Base-by-base conservation (phyloP, 176 grass and related monocot species). In the Carex parvula region DNA sequence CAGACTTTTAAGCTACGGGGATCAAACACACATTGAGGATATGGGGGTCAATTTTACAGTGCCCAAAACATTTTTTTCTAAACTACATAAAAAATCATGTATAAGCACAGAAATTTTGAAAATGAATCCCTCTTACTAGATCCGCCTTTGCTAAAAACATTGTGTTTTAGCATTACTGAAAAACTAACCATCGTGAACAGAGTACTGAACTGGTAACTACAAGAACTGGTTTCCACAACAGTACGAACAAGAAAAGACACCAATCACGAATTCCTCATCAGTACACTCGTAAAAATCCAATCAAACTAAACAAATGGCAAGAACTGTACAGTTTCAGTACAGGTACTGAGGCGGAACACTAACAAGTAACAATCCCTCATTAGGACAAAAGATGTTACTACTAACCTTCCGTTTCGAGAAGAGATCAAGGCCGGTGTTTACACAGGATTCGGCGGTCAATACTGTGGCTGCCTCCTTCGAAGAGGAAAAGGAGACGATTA, bases 391-490 rank as follows among this genome's bases (percentile, higher is more conserved):
- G 4, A 6, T 48, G 46, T 20, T 72, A 12, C 17, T 81, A 81
- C 90, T 81, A 86, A 98, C 95, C 89, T 90, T 94, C 79, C 95
- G 87, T 87, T 91, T 98, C 57, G 95, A 93, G 92, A 98, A 98
- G 70, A 94, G 88, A 70, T 84, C 26, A 41, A 98, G 95, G 22
- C 95, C 95, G 1, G 91, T 60, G 44, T 93, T 98, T 59, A 98
- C 89, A 57, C 92, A 95, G 6, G 92, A 98, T 81, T 98, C 95
- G 16, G 92, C 92, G 2, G 92, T 95, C 17, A 63, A 81, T 37
- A 81, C 70, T 8, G 58, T 61, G 5, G 66, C 53, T 35, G 79
- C 81, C 41, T 50, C 81, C 64, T 84, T 72, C 57, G 89, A 84
- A 11, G 91, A 82, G 16, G 86, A 87, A 58, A 92, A 86, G 18